Evolutionary conservation across 306 rosid genomes (phyloP).

Genomic region (Biancaea sappan): DNA sequence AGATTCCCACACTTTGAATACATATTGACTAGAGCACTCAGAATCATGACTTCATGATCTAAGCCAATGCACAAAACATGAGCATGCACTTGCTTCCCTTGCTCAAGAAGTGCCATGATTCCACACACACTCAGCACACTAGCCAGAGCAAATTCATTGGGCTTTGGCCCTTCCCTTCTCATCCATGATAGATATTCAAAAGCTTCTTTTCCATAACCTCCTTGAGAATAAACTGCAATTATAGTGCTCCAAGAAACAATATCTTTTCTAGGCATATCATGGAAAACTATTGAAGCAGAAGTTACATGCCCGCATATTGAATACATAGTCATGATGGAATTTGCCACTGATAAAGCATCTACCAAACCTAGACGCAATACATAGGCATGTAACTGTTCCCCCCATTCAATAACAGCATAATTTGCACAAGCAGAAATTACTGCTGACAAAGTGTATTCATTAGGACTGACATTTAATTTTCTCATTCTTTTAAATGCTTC

Average conservation of each 20-base stretch:
- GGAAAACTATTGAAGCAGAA: conserved; percentile 62
- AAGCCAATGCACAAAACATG: conserved; percentile 59
- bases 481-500: conserved; percentile 65
- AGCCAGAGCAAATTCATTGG: conserved; percentile 75
- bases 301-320: conserved; percentile 62
- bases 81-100: conserved; percentile 82
- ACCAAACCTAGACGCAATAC: conserved; percentile 56
- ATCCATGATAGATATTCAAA: conserved; percentile 69
- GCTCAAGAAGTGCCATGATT: conserved; percentile 77
- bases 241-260: conserved; percentile 89
- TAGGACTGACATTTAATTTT: conserved; percentile 59
- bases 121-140: conserved; percentile 78
- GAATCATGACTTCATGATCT: conserved; percentile 58
- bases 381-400: conserved; percentile 64
- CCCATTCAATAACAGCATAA: conserved; percentile 61
- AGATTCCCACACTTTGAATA: conserved; percentile 76
- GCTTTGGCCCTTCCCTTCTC: conserved; percentile 73
- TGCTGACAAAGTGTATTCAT: conserved; percentile 73
- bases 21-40: conserved; percentile 73
- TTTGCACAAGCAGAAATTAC: conserved; percentile 70
- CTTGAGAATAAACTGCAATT: conserved; percentile 76
- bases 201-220: conserved; percentile 66
- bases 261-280: conserved; percentile 57
- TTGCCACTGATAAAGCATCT: conserved; percentile 64
- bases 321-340: conserved; percentile 71